Percentiles rank a stretch among this genome's conserved stretches.
Conservation (phyloP, 23 red algal genomes). For the Gracilariopsis chorda region DNA sequence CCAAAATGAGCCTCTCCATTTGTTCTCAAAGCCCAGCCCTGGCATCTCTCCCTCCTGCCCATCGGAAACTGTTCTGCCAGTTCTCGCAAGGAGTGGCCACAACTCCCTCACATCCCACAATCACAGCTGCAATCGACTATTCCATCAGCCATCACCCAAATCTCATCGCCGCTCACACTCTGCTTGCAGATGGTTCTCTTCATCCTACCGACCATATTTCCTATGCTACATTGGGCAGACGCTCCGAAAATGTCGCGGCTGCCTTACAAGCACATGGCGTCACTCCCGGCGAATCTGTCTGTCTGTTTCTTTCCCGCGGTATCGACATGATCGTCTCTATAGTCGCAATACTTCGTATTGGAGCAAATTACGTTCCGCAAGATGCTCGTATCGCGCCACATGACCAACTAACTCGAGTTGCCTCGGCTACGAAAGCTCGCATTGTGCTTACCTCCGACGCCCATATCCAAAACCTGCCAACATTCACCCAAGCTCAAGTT, state of each 20-base stretch:
- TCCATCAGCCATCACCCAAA: neutral
- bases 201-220: neutral
- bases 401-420: neutral
- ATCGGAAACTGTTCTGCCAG: slow-evolving; percentile 24
- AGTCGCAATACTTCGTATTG: slow-evolving; percentile 5
- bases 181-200: neutral
- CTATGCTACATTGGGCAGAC: neutral
- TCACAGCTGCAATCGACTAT: neutral
- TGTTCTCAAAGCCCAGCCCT: slow-evolving; percentile 3
- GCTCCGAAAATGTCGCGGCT: neutral
- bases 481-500: neutral
- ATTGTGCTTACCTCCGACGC: neutral
- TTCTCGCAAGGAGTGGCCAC: neutral
- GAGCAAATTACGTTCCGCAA: slow-evolving; percentile 38
- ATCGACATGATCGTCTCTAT: slow-evolving; percentile 31
- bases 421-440: neutral
- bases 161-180: neutral
- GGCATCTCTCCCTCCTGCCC: neutral
- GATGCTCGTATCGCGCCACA: slow-evolving; percentile 20
- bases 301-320: slow-evolving; percentile 25
- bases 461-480: neutral
- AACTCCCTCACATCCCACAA: neutral
- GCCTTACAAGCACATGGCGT: neutral
- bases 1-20: neutral
- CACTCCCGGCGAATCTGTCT: neutral